phyloP scores from a whole-genome alignment of 1,139 yeast species.

The Blastobotrys malaysiensis region DNA sequence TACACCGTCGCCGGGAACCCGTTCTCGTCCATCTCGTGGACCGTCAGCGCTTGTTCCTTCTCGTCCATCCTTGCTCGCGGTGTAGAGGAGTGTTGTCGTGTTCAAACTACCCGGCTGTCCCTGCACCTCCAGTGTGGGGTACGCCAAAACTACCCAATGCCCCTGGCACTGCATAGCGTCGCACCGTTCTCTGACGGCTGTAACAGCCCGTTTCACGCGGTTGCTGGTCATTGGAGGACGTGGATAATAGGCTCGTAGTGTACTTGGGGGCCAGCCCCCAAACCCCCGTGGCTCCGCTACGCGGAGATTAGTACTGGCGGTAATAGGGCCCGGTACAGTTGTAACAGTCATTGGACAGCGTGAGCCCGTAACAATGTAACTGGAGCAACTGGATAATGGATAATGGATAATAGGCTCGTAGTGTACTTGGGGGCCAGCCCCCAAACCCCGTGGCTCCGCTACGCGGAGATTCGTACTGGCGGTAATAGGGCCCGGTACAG shows the following conservation, averaged over 20 bases:
- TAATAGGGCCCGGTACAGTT: too few relatives aligned
- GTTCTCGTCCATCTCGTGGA: slow-evolving; percentile 22
- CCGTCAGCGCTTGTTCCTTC: slow-evolving; percentile 6
- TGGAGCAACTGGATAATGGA: too few relatives aligned
- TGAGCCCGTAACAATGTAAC: too few relatives aligned
- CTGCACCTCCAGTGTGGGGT: background rate
- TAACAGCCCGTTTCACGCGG: too few relatives aligned
- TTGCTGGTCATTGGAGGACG: too few relatives aligned
- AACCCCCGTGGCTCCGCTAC: background rate
- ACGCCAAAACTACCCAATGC: background rate
- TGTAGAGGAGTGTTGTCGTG: background rate
- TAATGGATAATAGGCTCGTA: too few relatives aligned
- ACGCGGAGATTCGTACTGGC: background rate
- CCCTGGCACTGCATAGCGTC: background rate
- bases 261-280: background rate
- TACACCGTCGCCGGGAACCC: slow-evolving; percentile 19
- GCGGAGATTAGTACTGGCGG: background rate
- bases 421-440: background rate
- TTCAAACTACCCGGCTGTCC: too few relatives aligned
- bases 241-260: too few relatives aligned
- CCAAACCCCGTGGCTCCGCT: background rate
- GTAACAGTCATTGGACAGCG: too few relatives aligned
- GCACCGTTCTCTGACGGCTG: background rate
- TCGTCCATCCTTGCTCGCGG: background rate
- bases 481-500: too few relatives aligned